These are phyloP conservation scores for Aspergillus ibericus DNA, from an alignment of 2,329 filamentous ascomycete genomes.

Conservation along the genomic window DNA sequence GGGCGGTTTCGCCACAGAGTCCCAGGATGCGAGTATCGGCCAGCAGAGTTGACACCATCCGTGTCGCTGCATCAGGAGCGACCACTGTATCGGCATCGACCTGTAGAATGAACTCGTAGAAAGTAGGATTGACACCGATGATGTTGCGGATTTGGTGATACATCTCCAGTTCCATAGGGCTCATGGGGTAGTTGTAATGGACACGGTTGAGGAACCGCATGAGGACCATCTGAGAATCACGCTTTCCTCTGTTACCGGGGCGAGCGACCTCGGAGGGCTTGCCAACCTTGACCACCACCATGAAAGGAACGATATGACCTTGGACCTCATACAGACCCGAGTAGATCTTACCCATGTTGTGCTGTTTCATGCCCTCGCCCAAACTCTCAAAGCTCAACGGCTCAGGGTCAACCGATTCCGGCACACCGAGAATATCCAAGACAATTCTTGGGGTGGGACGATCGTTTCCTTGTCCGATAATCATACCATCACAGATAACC, in stretches of 20 bases:
- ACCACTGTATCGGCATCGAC: constrained; percentile 98
- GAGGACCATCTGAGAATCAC: constrained; percentile 96
- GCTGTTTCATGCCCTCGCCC: constrained; percentile 92
- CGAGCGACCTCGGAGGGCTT: constrained; percentile 72
- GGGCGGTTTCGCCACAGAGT: constrained; percentile 88
- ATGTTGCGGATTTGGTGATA: constrained; percentile 98
- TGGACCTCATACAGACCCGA: constrained; percentile 97
- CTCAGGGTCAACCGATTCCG: constrained; percentile 90
- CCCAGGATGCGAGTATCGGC: constrained; percentile 92
- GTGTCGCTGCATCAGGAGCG: constrained; percentile 81
- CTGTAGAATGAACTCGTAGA: constrained; percentile 95
- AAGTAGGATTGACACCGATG: constrained; percentile 96
- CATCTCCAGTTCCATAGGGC: constrained; percentile 93
- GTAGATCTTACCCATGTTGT: constrained; percentile 99
- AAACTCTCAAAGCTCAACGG: constrained; percentile 95
- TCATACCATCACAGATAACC: constrained; percentile 98
- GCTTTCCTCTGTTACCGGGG: constrained; percentile 96
- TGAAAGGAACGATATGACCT: constrained; percentile 95
- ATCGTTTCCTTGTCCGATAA: constrained; percentile 98
- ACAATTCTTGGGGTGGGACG: constrained; percentile 93
- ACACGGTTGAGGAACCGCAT: constrained; percentile 99
- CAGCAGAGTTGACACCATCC: constrained; percentile 87
- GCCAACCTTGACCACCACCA: constrained; percentile 95
- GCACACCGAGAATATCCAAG: constrained; percentile 92
- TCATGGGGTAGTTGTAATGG: constrained; percentile 97